Percentiles rank a stretch among this genome's conserved stretches.
Conservation (phyloP, 805 yeast genomes). For the Candida orba region DNA sequence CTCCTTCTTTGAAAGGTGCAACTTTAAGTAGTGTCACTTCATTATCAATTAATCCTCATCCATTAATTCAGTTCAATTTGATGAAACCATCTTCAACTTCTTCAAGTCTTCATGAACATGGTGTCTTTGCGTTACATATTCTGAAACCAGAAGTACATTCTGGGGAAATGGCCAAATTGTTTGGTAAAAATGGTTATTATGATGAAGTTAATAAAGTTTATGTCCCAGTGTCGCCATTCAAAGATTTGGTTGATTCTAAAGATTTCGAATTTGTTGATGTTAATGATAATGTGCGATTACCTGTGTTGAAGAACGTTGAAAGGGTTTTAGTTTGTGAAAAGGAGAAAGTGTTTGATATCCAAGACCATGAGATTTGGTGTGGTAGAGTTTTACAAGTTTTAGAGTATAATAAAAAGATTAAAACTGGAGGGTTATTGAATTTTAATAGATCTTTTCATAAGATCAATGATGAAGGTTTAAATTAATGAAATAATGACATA, state of each 20-base stretch:
- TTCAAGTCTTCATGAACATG: slow-evolving; percentile 46
- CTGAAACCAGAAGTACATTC: slow-evolving; percentile 54
- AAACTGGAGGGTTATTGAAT: slow-evolving; percentile 60
- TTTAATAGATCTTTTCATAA: slow-evolving; percentile 56
- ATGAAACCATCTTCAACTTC: slow-evolving; percentile 85
- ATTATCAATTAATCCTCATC: slow-evolving; percentile 67
- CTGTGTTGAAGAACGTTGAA: slow-evolving; percentile 50
- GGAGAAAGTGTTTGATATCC: slow-evolving; percentile 46
- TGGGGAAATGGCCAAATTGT: slow-evolving; percentile 54
- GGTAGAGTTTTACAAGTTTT: slow-evolving; percentile 63
- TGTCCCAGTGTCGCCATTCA: slow-evolving; percentile 40
- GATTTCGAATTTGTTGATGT: slow-evolving; percentile 25
- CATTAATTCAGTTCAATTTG: slow-evolving; percentile 77
- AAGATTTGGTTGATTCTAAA: slow-evolving; percentile 27
- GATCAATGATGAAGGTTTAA: slow-evolving; percentile 22
- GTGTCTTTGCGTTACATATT: slow-evolving; percentile 66
- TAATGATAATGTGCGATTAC: slow-evolving; percentile 25
- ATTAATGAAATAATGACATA: background rate
- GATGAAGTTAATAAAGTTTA: slow-evolving; percentile 22
- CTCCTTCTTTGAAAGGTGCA: slow-evolving; percentile 57
- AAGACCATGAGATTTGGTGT: slow-evolving; percentile 89
- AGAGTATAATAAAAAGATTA: slow-evolving; percentile 23
- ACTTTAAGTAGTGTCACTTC: slow-evolving; percentile 86
- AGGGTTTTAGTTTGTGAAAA: slow-evolving; percentile 56
- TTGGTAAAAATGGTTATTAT: slow-evolving; percentile 47